Evolutionary conservation across 2,329 filamentous ascomycete genomes (phyloP), one percentile per base, ranked within the genome.

Genomic region (Aspergillus persii): DNA sequence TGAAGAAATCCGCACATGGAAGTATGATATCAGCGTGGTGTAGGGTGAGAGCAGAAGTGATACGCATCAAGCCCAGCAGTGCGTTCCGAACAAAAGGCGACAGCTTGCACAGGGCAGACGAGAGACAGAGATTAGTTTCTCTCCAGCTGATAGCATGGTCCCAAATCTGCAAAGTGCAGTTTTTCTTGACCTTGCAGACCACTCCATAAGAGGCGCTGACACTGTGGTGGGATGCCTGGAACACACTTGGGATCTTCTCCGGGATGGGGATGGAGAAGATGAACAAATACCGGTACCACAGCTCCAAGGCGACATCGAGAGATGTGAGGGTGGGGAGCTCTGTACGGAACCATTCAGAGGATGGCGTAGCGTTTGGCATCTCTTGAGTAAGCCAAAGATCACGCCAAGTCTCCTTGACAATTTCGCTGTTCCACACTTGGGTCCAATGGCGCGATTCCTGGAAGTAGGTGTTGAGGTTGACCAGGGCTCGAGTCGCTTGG

Each of bases 71-170:
- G 1, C 79, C 76, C 4, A 83, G 71, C 1, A 83, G 70, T 57
- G 79, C 74, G 30, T 80, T 81, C 58, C 81, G 78, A 23, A 83
- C 80, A 5, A 81, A 80, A 0, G 81, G 76, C 1, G 80, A 76
- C 3, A 82, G 74, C 52, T 79, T 77, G 67, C 78, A 82, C 54
- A 82, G 74, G 0, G 80, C 80, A 2, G 80, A 80, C 6, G 78
- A 81, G 39, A 82, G 75, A 63, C 79, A 80, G 39, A 81, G 75
- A 53, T 79, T 81, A 51, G 76, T 83, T 66, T 86, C 84, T 61
- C 84, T 77, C 84, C 84, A 87, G 49, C 81, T 82, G 62, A 87
- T 86, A 18, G 83, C 83, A 68, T 87, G 85, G 63, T 87, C 85
- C 85, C 85, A 87, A 58, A 87, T 85, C 62, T 86, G 83, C 33